These are phyloP conservation scores for Microcos paniculata DNA, from an alignment of 345 rosid genomes.

Conservation along the genomic window DNA sequence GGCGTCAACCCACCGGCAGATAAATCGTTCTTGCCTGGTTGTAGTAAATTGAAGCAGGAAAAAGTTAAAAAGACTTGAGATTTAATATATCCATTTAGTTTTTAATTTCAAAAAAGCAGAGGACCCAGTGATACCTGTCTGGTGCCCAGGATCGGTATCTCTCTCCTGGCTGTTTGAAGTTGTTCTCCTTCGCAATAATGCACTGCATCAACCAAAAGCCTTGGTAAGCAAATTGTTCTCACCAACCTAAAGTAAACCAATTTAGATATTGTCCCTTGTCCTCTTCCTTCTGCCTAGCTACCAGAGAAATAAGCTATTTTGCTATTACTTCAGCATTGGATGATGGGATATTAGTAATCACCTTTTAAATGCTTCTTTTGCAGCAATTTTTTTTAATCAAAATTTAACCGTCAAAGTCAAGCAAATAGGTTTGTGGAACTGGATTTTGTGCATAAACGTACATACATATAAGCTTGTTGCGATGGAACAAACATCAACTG, in stretches of 20 bases:
- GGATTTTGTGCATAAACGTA: not conserved
- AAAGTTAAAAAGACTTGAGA: not conserved
- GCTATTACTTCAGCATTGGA: not conserved
- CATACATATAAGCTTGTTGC: not conserved
- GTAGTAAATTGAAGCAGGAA: not conserved
- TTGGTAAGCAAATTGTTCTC: not conserved
- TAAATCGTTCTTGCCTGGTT: constrained; percentile 82
- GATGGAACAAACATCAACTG: not conserved
- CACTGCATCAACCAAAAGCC: constrained; percentile 41
- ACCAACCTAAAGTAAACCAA: not conserved
- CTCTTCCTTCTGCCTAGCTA: not conserved
- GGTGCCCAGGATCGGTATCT: constrained; percentile 78
- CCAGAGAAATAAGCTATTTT: not conserved
- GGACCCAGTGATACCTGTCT: constrained; percentile 57
- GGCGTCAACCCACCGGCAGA: constrained; percentile 72
- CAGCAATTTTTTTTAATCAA: not conserved
- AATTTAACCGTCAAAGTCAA: not conserved
- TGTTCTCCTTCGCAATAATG: constrained; percentile 81
- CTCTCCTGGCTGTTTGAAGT: constrained; percentile 96
- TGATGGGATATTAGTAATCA: not conserved
- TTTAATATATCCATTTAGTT: not conserved
- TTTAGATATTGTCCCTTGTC: not conserved
- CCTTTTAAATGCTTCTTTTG: not conserved
- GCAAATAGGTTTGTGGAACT: not conserved
- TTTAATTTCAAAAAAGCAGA: not conserved